A percentile compares a stretch with the other conserved stretches of the same genome.
phyloP scores from a whole-genome alignment of 1,284 basidiomycete genomes.

The Rhodotorula sp. region DNA sequence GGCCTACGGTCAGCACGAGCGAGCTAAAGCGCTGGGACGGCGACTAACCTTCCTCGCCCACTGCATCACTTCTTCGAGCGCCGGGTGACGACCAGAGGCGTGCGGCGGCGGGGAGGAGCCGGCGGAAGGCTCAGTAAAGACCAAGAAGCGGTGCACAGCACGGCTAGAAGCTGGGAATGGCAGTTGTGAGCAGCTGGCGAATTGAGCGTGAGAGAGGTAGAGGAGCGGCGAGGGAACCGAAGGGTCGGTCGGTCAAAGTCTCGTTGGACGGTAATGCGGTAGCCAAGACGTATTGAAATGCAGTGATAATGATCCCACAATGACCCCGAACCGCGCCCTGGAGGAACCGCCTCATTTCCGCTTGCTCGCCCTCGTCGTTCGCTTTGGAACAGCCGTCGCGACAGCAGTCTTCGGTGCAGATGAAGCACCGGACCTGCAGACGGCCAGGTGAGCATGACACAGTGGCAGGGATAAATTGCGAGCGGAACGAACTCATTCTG shows the following conservation, averaged over 20 bases:
- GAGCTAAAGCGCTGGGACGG: background rate
- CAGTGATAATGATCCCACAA: background rate
- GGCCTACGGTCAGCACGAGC: background rate
- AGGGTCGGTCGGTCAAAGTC: background rate
- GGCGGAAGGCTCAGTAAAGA: no score
- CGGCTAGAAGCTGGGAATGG: no score
- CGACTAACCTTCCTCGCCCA: slow-evolving; percentile 16
- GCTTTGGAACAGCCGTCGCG: background rate
- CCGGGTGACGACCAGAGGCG: background rate
- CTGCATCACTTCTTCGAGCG: slow-evolving; percentile 14
- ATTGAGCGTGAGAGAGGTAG: background rate
- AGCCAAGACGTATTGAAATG: background rate
- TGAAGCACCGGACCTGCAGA: background rate
- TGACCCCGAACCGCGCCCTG: background rate
- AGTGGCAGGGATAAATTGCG: background rate
- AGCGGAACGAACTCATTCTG: background rate
- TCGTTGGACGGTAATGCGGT: background rate
- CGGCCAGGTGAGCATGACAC: background rate
- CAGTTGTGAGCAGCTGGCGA: background rate
- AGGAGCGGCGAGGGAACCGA: background rate
- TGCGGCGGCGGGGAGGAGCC: no score
- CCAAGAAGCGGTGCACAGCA: background rate
- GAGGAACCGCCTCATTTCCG: slow-evolving; percentile 1
- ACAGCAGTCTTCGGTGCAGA: background rate
- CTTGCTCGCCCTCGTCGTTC: background rate